phyloP scores from a whole-genome alignment of 1,284 basidiomycete species.

The Ceratobasidium sp. region DNA sequence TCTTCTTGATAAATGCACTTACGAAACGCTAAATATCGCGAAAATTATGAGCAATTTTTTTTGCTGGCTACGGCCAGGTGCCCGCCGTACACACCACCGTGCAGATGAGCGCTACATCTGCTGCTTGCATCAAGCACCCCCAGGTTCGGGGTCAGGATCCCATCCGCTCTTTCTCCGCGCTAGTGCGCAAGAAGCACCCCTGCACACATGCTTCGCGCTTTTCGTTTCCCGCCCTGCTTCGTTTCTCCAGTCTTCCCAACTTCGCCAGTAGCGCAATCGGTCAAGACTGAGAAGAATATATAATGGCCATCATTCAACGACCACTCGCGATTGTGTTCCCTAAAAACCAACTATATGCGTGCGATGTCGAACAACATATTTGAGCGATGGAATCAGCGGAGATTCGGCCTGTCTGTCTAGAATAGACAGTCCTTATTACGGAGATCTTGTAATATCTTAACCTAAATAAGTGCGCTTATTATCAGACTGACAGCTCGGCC shows the following conservation, averaged over 20 bases:
- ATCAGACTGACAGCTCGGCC: not conserved
- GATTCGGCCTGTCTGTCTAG: too few relatives aligned
- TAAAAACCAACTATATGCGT: too few relatives aligned
- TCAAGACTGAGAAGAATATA: not conserved
- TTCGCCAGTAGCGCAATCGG: not conserved
- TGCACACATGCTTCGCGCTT: not conserved
- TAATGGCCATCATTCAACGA: too few relatives aligned
- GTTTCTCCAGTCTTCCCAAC: not conserved
- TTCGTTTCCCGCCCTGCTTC: not conserved
- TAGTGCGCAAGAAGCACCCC: not conserved
- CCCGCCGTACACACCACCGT: too few relatives aligned
- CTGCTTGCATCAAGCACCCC: not conserved
- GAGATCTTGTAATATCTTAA: not conserved
- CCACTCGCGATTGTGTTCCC: too few relatives aligned
- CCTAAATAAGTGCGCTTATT: not conserved
- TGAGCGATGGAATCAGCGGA: too few relatives aligned
- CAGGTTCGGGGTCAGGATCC: conserved; percentile 7
- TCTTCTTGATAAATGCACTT: not conserved
- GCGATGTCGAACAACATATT: too few relatives aligned
- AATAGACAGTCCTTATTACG: not conserved
- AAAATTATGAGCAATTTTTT: not conserved
- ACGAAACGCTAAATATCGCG: not conserved
- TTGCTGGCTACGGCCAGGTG: not conserved
- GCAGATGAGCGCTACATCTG: too few relatives aligned
- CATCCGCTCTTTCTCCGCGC: not conserved